Evolutionary conservation across 768 basidiomycete species (phyloP).

Genomic region (Daedaleopsis nitida): DNA sequence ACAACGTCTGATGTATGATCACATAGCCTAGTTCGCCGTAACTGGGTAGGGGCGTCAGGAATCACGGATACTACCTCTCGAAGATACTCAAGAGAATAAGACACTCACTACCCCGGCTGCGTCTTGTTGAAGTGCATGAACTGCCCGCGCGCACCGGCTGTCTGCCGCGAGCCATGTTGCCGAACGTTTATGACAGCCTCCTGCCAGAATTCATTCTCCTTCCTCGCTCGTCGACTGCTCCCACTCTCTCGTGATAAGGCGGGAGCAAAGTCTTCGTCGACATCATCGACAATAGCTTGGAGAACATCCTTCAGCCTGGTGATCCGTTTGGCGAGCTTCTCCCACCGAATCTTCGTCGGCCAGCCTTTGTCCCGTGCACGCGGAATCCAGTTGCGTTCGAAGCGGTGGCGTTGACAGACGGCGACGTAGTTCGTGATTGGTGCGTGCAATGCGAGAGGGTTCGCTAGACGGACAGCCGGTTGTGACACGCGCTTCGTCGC

Average conservation of each 20-base stretch:
- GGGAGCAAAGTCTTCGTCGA: slow-evolving; percentile 32
- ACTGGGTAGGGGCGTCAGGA: slow-evolving; percentile 40
- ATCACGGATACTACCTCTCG: neutral
- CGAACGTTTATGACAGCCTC: slow-evolving; percentile 65
- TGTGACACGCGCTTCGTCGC: slow-evolving; percentile 54
- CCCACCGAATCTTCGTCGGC: slow-evolving; percentile 76
- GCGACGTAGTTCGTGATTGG: slow-evolving; percentile 55
- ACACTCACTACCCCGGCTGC: slow-evolving; percentile 87
- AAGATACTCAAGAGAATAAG: neutral
- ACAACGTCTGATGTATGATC: slow-evolving; percentile 77
- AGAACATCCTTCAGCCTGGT: slow-evolving; percentile 49
- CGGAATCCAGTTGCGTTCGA: slow-evolving; percentile 74
- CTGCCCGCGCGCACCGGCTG: slow-evolving; percentile 70
- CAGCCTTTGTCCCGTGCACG: slow-evolving; percentile 71
- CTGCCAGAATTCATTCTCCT: slow-evolving; percentile 65
- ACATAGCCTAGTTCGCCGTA: slow-evolving; percentile 86
- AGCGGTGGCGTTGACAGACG: slow-evolving; percentile 78
- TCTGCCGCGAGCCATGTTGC: slow-evolving; percentile 64
- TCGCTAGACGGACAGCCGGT: slow-evolving; percentile 65
- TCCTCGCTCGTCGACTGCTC: slow-evolving; percentile 32
- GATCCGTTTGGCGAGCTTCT: slow-evolving; percentile 53
- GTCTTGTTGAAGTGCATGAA: slow-evolving; percentile 79
- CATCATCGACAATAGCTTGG: slow-evolving; percentile 53
- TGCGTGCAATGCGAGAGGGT: slow-evolving; percentile 63
- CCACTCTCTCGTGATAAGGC: slow-evolving; percentile 22